Evolutionary conservation across 169 alveolate genomes (phyloP).

Genomic region (Eimeria brunetti): DNA sequence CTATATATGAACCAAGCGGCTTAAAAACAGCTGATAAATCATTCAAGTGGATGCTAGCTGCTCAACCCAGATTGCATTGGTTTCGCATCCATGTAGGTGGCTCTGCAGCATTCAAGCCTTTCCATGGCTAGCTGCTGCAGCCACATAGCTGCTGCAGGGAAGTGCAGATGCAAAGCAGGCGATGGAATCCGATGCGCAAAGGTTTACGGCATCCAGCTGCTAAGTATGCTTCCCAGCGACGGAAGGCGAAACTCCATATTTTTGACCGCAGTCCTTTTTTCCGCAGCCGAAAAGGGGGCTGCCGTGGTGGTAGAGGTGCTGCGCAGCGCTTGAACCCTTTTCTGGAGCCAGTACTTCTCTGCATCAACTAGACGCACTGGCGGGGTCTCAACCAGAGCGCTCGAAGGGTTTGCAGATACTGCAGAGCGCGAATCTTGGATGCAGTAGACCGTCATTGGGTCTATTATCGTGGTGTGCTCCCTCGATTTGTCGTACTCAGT

Average conservation of each 20-base stretch:
- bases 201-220: conserved; percentile 43
- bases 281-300: background rate
- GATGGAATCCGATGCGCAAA: background rate
- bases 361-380: conserved; percentile 50
- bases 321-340: conserved; percentile 35
- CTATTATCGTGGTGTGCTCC: conserved; percentile 58
- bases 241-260: background rate
- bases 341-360: conserved; percentile 64
- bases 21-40: background rate
- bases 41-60: background rate
- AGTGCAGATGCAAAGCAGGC: background rate
- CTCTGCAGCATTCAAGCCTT: background rate
- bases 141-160: background rate
- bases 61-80: background rate
- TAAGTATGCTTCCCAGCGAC: conserved; percentile 18
- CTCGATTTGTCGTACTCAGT: conserved; percentile 63
- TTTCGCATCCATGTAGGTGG: background rate
- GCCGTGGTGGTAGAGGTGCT: conserved; percentile 52
- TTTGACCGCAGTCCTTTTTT: background rate
- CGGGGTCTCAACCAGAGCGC: background rate
- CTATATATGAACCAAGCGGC: background rate
- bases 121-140: background rate
- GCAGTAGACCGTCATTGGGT: conserved; percentile 64
- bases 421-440: conserved; percentile 7
- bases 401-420: conserved; percentile 11